phyloP scores from a whole-genome alignment of 305 asterid species.

The Solanum chacoense region DNA sequence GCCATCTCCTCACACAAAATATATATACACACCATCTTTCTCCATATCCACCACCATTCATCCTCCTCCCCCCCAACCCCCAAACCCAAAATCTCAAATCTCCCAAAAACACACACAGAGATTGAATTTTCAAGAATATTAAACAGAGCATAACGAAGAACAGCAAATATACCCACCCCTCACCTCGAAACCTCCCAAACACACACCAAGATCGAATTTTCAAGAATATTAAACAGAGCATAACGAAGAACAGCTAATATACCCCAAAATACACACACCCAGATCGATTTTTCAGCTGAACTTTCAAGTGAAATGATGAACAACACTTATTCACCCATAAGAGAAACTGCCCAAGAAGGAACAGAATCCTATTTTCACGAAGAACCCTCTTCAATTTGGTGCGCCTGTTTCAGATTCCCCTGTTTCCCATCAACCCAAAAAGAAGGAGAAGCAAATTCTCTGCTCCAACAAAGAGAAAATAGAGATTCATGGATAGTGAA shows the following conservation, averaged over 20 bases:
- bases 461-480: conserved; percentile 8
- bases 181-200: background rate
- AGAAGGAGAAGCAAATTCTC: conserved; percentile 3
- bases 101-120: background rate
- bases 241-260: background rate
- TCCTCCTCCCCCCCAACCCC: background rate
- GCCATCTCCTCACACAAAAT: background rate
- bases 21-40: background rate
- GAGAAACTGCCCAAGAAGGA: background rate
- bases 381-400: background rate
- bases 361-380: conserved; percentile 4
- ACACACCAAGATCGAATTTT: background rate
- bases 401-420: conserved; percentile 37
- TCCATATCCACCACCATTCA: background rate
- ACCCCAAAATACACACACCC: background rate
- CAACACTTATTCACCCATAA: conserved; percentile 3
- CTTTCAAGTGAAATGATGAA: background rate
- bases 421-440: conserved; percentile 14
- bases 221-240: background rate
- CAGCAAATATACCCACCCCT: background rate
- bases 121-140: background rate
- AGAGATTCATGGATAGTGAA: conserved; percentile 23
- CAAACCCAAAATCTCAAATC: background rate
- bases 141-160: background rate
- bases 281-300: background rate